Conservation (phyloP, 2,329 filamentous ascomycete species). For the Ophiocordyceps polyrhachis-furcata region DNA sequence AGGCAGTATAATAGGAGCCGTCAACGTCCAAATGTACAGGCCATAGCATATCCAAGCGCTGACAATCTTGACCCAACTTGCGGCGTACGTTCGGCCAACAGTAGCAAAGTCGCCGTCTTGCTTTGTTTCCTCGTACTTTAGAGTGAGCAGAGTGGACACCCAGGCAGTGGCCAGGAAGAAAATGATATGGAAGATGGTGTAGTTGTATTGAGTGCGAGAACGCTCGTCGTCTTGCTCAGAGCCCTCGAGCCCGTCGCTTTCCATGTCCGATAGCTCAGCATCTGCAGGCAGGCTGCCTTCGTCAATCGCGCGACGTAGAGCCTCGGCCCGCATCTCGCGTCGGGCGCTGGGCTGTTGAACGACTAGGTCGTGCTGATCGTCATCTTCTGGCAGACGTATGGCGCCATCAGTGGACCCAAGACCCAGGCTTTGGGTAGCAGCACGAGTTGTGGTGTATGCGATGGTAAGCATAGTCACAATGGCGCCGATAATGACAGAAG, state of each 20-base stretch:
- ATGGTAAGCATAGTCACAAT: slow-evolving; percentile 94
- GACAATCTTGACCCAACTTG: slow-evolving; percentile 98
- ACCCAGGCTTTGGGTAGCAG: slow-evolving; percentile 75
- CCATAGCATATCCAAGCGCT: slow-evolving; percentile 93
- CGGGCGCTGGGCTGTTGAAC: slow-evolving; percentile 65
- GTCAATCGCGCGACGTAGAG: slow-evolving; percentile 77
- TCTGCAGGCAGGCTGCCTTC: slow-evolving; percentile 84
- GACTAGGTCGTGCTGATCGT: slow-evolving; percentile 66
- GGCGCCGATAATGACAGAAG: slow-evolving; percentile 79
- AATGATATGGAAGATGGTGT: slow-evolving; percentile 88
- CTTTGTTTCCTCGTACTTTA: slow-evolving; percentile 50
- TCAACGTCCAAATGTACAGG: slow-evolving; percentile 83
- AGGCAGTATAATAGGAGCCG: slow-evolving; percentile 70
- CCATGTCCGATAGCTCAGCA: slow-evolving; percentile 59
- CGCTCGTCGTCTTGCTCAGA: slow-evolving; percentile 73
- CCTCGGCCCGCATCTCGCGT: slow-evolving; percentile 83
- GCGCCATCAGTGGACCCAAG: slow-evolving; percentile 34
- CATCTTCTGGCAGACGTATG: slow-evolving; percentile 46
- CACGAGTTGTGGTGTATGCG: slow-evolving; percentile 91
- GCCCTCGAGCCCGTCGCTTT: slow-evolving; percentile 43
- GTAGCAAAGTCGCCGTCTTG: slow-evolving; percentile 63
- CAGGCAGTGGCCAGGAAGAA: slow-evolving; percentile 93
- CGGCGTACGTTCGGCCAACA: slow-evolving; percentile 88
- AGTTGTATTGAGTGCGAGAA: slow-evolving; percentile 83
- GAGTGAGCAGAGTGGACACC: slow-evolving; percentile 74